Percentiles rank a stretch among this genome's conserved stretches.
These are phyloP conservation scores for Jackrogersella minutella DNA, from an alignment of 495 filamentous ascomycete genomes.

Conservation along the genomic window DNA sequence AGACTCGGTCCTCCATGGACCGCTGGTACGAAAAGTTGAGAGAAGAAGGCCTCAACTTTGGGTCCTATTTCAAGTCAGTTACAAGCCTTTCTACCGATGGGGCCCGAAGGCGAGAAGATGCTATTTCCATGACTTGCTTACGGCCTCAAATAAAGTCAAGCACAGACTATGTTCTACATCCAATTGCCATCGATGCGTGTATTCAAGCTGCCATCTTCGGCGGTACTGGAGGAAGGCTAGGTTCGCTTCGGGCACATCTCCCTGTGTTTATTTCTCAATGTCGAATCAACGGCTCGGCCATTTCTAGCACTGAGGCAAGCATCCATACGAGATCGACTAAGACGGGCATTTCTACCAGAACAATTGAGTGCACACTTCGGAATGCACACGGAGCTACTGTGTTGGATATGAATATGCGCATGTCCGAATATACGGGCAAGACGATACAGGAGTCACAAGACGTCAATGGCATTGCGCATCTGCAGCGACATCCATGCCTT, in stretches of 20 bases:
- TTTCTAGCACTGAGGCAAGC: background rate
- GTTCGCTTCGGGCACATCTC: constrained; percentile 1
- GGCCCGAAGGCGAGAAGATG: background rate
- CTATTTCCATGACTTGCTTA: background rate
- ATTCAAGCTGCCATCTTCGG: constrained; percentile 43
- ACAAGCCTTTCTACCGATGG: constrained; percentile 12
- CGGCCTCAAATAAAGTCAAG: background rate
- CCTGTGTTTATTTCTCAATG: constrained; percentile 31
- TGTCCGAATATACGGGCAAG: background rate
- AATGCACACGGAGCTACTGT: background rate
- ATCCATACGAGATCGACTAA: constrained; percentile 17
- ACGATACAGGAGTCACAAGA: no score
- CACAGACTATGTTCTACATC: constrained; percentile 42
- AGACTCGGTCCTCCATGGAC: background rate
- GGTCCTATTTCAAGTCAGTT: constrained; percentile 17
- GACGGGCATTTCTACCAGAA: constrained; percentile 17
- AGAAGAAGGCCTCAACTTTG: constrained; percentile 24
- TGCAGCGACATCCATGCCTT: constrained; percentile 38
- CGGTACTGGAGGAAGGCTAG: constrained; percentile 2
- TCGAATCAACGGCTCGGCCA: background rate
- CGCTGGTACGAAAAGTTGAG: constrained; percentile 20
- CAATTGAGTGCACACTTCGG: constrained; percentile 16
- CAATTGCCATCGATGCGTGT: constrained; percentile 42
- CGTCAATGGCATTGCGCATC: background rate
- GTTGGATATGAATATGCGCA: no score